phyloP scores from a whole-genome alignment of 2,329 filamentous ascomycete species.

The Biscogniauxia mediterranea region DNA sequence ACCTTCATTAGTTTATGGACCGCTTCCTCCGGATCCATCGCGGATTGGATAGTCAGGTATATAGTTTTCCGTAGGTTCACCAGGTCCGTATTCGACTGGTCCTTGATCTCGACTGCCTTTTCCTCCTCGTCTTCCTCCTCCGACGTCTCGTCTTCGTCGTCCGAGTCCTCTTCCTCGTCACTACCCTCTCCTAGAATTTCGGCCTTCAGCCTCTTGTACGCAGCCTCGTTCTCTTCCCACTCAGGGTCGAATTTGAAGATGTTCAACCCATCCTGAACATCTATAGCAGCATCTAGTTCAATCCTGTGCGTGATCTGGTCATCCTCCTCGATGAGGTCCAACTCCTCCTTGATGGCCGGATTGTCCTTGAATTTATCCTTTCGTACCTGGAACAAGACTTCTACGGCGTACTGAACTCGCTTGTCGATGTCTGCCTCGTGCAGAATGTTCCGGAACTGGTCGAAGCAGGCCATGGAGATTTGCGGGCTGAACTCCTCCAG shows the following conservation, averaged over 20 bases:
- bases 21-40: conserved; percentile 92
- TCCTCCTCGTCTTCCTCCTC: conserved; percentile 75
- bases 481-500: conserved; percentile 91
- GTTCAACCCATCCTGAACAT: conserved; percentile 84
- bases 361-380: conserved; percentile 98
- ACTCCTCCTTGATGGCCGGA: conserved; percentile 82
- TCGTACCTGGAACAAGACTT: conserved; percentile 92
- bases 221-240: conserved; percentile 86
- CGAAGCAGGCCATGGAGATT: conserved; percentile 87
- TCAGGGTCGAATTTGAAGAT: conserved; percentile 92
- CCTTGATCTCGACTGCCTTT: conserved; percentile 90
- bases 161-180: conserved; percentile 67
- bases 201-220: conserved; percentile 85
- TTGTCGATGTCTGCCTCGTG: conserved; percentile 98
- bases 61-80: conserved; percentile 92
- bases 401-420: conserved; percentile 98
- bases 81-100: conserved; percentile 93
- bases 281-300: conserved; percentile 78
- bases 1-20: conserved; percentile 97
- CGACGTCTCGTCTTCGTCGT: conserved; percentile 66
- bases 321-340: conserved; percentile 95
- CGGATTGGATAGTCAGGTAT: conserved; percentile 96
- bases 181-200: conserved; percentile 95
- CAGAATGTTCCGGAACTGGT: conserved; percentile 91
- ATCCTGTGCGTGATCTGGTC: conserved; percentile 93